Conservation (phyloP, 306 rosid genomes). For the Citrullus mucosospermus region DNA sequence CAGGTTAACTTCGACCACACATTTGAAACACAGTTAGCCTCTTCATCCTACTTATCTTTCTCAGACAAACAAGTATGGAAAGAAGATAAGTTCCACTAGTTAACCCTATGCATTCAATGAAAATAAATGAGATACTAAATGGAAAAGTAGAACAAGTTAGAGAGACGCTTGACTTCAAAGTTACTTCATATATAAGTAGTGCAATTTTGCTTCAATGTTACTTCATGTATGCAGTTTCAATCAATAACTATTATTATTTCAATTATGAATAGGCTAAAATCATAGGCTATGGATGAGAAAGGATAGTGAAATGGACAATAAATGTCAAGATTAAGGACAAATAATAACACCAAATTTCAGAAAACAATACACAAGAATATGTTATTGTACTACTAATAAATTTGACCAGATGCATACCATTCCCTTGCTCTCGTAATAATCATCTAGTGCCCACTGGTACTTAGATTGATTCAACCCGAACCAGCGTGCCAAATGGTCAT, state of each 20-base stretch:
- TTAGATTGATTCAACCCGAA: slow-evolving; percentile 94
- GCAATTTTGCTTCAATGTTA: neutral
- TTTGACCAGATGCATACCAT: slow-evolving; percentile 40
- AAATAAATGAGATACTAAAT: neutral
- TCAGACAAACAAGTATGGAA: neutral
- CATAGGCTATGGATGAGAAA: neutral
- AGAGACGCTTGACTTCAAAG: neutral
- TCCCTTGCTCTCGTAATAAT: slow-evolving; percentile 87
- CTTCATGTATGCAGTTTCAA: neutral
- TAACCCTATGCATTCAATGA: neutral
- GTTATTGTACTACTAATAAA: neutral
- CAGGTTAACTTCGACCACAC: neutral
- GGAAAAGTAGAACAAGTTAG: neutral
- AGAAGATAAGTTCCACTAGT: neutral
- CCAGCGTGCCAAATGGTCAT: slow-evolving; percentile 97
- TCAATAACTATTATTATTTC: neutral
- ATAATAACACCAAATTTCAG: neutral
- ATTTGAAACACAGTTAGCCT: neutral
- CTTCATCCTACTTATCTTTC: neutral
- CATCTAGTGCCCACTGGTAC: slow-evolving; percentile 98
- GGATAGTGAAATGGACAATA: neutral
- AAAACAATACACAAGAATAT: neutral
- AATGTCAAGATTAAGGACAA: neutral
- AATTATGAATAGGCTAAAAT: neutral
- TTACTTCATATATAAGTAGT: neutral